Evolutionary conservation across 2,329 filamentous ascomycete genomes (phyloP).

Genomic region (Neopestalotiopsis clavispora): DNA sequence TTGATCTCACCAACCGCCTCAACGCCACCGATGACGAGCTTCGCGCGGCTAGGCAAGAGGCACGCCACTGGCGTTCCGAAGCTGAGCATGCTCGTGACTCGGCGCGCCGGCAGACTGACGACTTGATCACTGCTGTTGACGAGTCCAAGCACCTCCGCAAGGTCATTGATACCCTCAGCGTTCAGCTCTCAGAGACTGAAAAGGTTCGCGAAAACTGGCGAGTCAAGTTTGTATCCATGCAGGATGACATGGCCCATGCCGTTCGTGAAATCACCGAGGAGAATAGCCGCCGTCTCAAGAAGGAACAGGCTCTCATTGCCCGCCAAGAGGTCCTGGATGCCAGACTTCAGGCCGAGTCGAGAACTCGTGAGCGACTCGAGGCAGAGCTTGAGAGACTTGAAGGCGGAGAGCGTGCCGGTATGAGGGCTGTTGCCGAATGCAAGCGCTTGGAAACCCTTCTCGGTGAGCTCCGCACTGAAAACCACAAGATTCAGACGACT

Average conservation of each 20-base stretch:
- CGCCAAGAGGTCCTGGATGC: constrained; percentile 81
- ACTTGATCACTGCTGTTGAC: constrained; percentile 52
- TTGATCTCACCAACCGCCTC: constrained; percentile 61
- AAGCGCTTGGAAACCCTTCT: constrained; percentile 63
- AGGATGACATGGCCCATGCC: constrained; percentile 83
- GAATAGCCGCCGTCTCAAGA: constrained; percentile 77
- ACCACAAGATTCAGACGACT: constrained; percentile 73
- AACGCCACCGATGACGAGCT: constrained; percentile 60
- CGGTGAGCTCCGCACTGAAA: constrained; percentile 66
- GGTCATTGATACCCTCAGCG: constrained; percentile 74
- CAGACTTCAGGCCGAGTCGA: constrained; percentile 75
- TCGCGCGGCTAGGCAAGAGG: constrained; percentile 59
- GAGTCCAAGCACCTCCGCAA: constrained; percentile 77
- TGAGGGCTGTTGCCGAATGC: constrained; percentile 66
- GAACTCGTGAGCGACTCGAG: constrained; percentile 70
- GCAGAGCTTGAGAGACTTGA: constrained; percentile 70
- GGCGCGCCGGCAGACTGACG: constrained; percentile 52
- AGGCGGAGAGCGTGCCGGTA: constrained; percentile 66
- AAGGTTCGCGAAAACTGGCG: constrained; percentile 84
- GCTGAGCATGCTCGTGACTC: constrained; percentile 63
- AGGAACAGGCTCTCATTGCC: constrained; percentile 79
- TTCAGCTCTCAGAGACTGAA: constrained; percentile 85
- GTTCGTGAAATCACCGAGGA: constrained; percentile 83
- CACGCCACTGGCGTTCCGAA: constrained; percentile 65
- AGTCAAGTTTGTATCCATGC: constrained; percentile 80